Conservation (phyloP, 139 green algal genomes). For the Chlorella sp. region DNA sequence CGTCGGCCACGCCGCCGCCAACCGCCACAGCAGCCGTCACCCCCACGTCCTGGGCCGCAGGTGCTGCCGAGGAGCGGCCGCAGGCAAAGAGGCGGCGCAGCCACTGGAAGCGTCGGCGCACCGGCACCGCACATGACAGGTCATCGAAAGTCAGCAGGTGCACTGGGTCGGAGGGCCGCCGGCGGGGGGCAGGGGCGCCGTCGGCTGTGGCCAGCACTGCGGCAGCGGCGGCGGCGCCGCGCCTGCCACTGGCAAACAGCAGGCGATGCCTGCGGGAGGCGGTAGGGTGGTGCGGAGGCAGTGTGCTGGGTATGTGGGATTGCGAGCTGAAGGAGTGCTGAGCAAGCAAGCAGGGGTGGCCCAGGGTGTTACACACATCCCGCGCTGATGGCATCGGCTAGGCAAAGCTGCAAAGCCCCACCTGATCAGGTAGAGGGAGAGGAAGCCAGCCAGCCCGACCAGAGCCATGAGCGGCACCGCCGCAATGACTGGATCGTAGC, state of each 20-base stretch:
- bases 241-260: background rate
- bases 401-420: background rate
- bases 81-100: background rate
- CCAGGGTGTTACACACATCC: too few relatives aligned
- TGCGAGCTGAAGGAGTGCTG: too few relatives aligned
- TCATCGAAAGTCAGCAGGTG: slow-evolving; percentile 31
- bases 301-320: too few relatives aligned
- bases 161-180: slow-evolving; percentile 4
- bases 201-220: too few relatives aligned
- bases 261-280: slow-evolving; percentile 11
- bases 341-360: too few relatives aligned
- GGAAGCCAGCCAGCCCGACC: slow-evolving; percentile 37
- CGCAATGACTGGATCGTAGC: slow-evolving; percentile 55
- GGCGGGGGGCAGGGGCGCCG: background rate
- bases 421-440: slow-evolving; percentile 33
- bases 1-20: too few relatives aligned
- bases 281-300: too few relatives aligned
- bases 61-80: background rate
- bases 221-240: background rate
- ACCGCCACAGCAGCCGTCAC: background rate
- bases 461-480: slow-evolving; percentile 57
- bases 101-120: background rate
- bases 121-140: slow-evolving; percentile 27
- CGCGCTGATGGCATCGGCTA: too few relatives aligned
- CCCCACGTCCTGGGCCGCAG: background rate